Evolutionary conservation across 2,329 filamentous ascomycete species (phyloP), one percentile per base, ranked within the genome.

Genomic region (Bipolaris oryzae): DNA sequence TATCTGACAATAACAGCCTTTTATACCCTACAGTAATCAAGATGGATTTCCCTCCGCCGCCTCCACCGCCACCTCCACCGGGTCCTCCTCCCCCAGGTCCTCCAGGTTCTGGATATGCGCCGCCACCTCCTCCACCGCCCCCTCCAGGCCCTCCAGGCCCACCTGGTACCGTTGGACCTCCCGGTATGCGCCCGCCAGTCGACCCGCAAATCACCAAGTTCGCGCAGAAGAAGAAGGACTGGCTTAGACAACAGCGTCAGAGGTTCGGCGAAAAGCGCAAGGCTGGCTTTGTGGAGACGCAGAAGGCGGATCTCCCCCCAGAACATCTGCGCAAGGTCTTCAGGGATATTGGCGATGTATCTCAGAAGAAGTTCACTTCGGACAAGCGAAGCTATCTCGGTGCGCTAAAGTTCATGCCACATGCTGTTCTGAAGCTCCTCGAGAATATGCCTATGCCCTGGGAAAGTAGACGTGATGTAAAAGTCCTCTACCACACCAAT

Each of bases 381-480:
- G 95, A 99, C 81, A 99, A 99, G 84, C 87, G 95, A 67, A 97
- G 93, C 78, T 99, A 99, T 77, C 84, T 99, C 45, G 96, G 96
- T 61, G 95, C 96, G 33, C 80, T 99, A 62, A 99, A 99, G 80
- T 99, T 97, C 80, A 99, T 99, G 95, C 95, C 95, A 1, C 95
- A 99, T 75, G 95, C 95, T 5, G 95, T 99, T 10, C 80, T 99
- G 80, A 99, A 99, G 81, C 84, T 99, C 21, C 78, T 99, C 54
- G 95, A 99, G 81, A 99, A 99, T 71, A 99, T 99, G 95, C 95
- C 95, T 3, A 99, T 99, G 95, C 95, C 95, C 0, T 99, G 95
- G 95, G 95, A 99, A 80, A 95, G 92, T 55, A 88, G 92, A 23
- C 87, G 93, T 61, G 95, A 99, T 73, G 96, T 99, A 60, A 98